Percentiles rank a stretch among this genome's conserved stretches.
Evolutionary conservation across 2,329 filamentous ascomycete genomes (phyloP).

Genomic region (Trichoderma koningiopsis): DNA sequence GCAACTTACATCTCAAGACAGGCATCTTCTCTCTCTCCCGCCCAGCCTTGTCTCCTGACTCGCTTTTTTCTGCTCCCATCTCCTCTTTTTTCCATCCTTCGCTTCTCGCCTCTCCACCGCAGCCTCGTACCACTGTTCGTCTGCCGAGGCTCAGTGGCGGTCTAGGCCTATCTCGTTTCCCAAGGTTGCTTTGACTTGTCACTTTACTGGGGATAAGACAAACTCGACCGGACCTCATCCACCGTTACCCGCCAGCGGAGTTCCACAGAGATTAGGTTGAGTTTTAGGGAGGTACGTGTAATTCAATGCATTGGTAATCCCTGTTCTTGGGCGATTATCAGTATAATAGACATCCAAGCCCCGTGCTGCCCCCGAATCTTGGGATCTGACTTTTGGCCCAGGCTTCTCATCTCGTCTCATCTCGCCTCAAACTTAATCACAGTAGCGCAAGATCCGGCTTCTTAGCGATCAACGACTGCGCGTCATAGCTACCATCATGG

Average conservation of each 20-base stretch:
- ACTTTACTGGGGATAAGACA: neutral
- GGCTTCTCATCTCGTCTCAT: neutral
- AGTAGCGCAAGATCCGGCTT: neutral
- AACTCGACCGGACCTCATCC: neutral
- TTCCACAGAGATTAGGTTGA: conserved; percentile 16
- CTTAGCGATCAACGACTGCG: conserved; percentile 4
- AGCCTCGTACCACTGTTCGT: conserved; percentile 1
- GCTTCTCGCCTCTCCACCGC: neutral
- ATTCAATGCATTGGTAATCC: conserved; percentile 1
- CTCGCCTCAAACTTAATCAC: neutral
- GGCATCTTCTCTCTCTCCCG: neutral
- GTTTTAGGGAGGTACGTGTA: conserved; percentile 21
- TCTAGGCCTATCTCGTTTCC: conserved; percentile 13
- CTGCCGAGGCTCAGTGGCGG: conserved; percentile 16
- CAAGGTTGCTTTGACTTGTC: conserved; percentile 4
- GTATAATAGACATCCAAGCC: conserved; percentile 3
- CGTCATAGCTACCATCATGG: conserved; percentile 12
- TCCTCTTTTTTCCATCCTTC: neutral
- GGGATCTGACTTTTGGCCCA: conserved; percentile 7
- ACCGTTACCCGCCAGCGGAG: conserved; percentile 14
- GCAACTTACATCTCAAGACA: neutral
- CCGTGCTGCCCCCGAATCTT: neutral
- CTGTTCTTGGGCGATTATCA: neutral
- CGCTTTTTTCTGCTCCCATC: neutral
- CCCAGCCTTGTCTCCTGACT: conserved; percentile 24